Percentiles rank a stretch among this genome's conserved stretches.
Conservation (phyloP, 371 early-diverging fungal species). For the Chytridium lagenaria region DNA sequence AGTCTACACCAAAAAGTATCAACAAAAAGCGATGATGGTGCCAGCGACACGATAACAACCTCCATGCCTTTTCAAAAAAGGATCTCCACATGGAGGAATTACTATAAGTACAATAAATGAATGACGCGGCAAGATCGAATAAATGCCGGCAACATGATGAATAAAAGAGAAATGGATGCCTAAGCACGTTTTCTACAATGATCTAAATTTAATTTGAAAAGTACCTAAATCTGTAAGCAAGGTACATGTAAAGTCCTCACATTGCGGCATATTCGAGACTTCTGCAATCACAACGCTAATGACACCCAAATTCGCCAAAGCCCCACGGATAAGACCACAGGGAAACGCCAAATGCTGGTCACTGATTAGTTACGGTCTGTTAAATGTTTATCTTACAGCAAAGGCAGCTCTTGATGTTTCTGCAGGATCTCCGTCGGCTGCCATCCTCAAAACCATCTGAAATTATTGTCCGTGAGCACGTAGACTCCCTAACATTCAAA, state of each 20-base stretch:
- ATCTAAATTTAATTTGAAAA: slow-evolving; percentile 79
- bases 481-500: slow-evolving; percentile 92
- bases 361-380: not conserved
- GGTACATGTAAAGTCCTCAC: slow-evolving; percentile 54
- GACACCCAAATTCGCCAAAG: slow-evolving; percentile 87
- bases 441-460: slow-evolving; percentile 93
- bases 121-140: not conserved
- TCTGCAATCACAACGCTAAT: slow-evolving; percentile 88
- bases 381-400: slow-evolving; percentile 54
- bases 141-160: not conserved
- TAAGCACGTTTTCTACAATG: not conserved
- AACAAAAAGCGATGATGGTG: too few species aligned
- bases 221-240: slow-evolving; percentile 59
- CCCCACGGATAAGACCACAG: slow-evolving; percentile 94
- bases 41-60: too few species aligned
- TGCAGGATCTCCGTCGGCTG: slow-evolving; percentile 73
- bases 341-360: slow-evolving; percentile 89
- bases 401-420: slow-evolving; percentile 82
- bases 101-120: not conserved
- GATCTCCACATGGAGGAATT: too few species aligned
- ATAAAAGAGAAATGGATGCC: not conserved
- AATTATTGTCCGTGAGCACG: slow-evolving; percentile 96
- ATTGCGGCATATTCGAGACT: slow-evolving; percentile 85
- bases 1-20: too few species aligned
- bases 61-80: too few species aligned